These are phyloP conservation scores for Apocynum venetum DNA, from an alignment of 257 asterid species.

Conservation along the genomic window DNA sequence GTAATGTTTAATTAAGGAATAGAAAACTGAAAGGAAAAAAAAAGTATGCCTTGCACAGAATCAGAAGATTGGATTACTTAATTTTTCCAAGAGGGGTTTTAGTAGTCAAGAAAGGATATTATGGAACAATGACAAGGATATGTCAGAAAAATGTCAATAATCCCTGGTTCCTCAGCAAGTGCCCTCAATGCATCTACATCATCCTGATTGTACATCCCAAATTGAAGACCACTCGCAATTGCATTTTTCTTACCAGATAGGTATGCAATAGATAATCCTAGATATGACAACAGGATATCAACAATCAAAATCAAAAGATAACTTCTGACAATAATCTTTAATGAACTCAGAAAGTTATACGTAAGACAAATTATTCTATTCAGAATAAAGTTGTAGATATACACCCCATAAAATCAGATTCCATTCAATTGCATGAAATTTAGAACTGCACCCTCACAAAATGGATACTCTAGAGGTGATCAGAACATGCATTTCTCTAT, in stretches of 20 bases:
- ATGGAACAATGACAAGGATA: slow-evolving; percentile 55
- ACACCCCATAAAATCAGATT: not conserved
- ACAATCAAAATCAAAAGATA: slow-evolving; percentile 10
- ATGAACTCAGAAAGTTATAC: not conserved
- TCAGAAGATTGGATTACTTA: not conserved
- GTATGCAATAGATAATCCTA: slow-evolving; percentile 78
- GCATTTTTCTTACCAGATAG: slow-evolving; percentile 78
- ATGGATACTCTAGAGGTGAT: not conserved
- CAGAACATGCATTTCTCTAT: not conserved
- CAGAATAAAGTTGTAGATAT: not conserved
- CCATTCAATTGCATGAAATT: not conserved
- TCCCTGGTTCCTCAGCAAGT: slow-evolving; percentile 78
- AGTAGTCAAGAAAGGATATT: not conserved
- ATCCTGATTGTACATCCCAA: slow-evolving; percentile 78
- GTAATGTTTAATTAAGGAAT: slow-evolving; percentile 65
- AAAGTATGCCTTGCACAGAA: not conserved
- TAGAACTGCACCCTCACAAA: not conserved
- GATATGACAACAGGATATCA: slow-evolving; percentile 26
- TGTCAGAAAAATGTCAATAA: slow-evolving; percentile 83
- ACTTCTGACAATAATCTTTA: not conserved
- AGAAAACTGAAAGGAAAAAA: slow-evolving; percentile 16
- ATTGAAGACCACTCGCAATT: slow-evolving; percentile 42
- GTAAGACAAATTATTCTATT: not conserved
- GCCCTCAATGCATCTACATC: slow-evolving; percentile 96
- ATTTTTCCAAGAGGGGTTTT: not conserved